Evolutionary conservation across 345 rosid genomes (phyloP).

Genomic region (Raphanus sativus): DNA sequence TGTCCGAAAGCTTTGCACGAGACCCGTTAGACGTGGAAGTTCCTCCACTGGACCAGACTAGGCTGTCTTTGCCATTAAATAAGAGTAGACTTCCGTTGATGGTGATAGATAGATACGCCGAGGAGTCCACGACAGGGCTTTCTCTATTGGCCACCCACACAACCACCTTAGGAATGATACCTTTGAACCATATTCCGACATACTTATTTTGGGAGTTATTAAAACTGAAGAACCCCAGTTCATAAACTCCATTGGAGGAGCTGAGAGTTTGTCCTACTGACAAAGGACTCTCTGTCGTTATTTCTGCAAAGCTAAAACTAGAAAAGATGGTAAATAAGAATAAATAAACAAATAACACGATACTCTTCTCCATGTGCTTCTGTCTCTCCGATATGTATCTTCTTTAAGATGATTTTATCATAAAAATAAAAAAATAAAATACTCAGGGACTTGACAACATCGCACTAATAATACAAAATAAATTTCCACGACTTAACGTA

Average conservation of each 20-base stretch:
- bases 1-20: too few species aligned
- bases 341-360: neutral
- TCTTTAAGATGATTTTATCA: too few species aligned
- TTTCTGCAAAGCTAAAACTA: conserved; percentile 7
- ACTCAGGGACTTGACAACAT: too few species aligned
- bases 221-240: neutral
- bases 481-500: too few species aligned
- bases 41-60: too few species aligned
- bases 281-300: neutral
- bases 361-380: neutral
- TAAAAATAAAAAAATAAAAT: too few species aligned
- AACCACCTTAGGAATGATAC: neutral
- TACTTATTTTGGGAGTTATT: neutral
- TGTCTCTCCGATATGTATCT: neutral
- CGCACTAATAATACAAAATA: too few species aligned
- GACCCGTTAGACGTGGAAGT: too few species aligned
- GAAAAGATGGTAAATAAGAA: neutral
- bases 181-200: neutral
- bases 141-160: neutral
- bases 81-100: too few species aligned
- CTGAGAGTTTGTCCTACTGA: neutral
- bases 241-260: neutral
- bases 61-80: too few species aligned
- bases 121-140: too few species aligned
- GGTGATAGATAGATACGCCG: too few species aligned